Evolutionary conservation across 2,329 filamentous ascomycete species (phyloP).

Genomic region (Whalleya microplaca): DNA sequence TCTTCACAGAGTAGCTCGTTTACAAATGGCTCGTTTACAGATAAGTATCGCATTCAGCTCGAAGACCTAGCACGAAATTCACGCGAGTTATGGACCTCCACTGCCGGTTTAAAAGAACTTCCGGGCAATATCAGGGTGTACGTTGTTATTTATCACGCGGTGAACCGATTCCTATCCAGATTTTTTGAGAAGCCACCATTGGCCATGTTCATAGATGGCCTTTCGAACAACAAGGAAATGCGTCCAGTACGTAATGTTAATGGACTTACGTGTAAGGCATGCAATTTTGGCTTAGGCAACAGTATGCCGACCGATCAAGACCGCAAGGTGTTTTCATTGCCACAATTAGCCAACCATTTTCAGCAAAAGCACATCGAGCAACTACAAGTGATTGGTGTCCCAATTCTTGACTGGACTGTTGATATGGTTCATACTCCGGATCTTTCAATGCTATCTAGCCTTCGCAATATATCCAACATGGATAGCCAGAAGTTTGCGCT

Average conservation of each 20-base stretch:
- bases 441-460: slow-evolving; percentile 33
- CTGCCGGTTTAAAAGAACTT: slow-evolving; percentile 63
- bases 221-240: slow-evolving; percentile 61
- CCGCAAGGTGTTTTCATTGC: slow-evolving; percentile 55
- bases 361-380: slow-evolving; percentile 47
- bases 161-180: slow-evolving; percentile 58
- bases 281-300: slow-evolving; percentile 43
- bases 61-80: slow-evolving; percentile 59
- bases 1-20: slow-evolving; percentile 31
- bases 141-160: slow-evolving; percentile 65
- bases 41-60: slow-evolving; percentile 51
- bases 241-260: slow-evolving; percentile 58
- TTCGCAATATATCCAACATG: slow-evolving; percentile 35
- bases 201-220: slow-evolving; percentile 60
- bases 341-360: slow-evolving; percentile 63
- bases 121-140: slow-evolving; percentile 65
- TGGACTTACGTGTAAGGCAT: slow-evolving; percentile 59
- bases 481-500: slow-evolving; percentile 41
- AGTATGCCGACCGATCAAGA: slow-evolving; percentile 35
- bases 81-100: slow-evolving; percentile 65
- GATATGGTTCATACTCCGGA: slow-evolving; percentile 52
- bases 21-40: slow-evolving; percentile 43
- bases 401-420: slow-evolving; percentile 46
- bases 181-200: slow-evolving; percentile 63
- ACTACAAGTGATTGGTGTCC: slow-evolving; percentile 23